These are phyloP conservation scores for Candida yuanshanica DNA, from an alignment of 805 yeast species.

Conservation along the genomic window DNA sequence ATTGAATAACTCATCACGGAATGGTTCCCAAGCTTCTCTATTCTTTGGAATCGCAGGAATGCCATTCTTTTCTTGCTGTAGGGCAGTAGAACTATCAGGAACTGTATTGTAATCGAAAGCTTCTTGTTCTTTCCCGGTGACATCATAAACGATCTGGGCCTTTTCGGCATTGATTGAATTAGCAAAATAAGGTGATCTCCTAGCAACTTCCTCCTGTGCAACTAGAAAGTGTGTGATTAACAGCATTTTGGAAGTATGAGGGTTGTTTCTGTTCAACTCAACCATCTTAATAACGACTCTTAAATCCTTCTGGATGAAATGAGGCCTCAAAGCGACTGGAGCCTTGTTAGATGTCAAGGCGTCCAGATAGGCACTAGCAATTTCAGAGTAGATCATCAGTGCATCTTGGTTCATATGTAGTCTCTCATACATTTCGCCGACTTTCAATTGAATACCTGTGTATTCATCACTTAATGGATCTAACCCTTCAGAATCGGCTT, in stretches of 20 bases:
- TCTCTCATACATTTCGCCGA: conserved; percentile 82
- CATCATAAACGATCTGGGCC: not conserved
- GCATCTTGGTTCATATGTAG: conserved; percentile 61
- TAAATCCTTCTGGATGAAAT: conserved; percentile 62
- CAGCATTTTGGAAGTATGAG: conserved; percentile 48
- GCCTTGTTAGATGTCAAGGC: conserved; percentile 39
- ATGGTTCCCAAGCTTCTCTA: conserved; percentile 63
- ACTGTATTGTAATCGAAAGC: conserved; percentile 1
- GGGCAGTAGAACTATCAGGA: not conserved
- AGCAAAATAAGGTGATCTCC: conserved; percentile 30
- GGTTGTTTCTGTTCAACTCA: conserved; percentile 44
- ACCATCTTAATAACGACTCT: conserved; percentile 63
- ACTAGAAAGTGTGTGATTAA: conserved; percentile 55
- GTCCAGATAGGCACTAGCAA: conserved; percentile 52
- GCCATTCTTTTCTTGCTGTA: conserved; percentile 3
- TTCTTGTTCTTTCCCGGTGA: conserved; percentile 1
- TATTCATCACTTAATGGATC: conserved; percentile 67
- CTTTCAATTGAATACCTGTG: conserved; percentile 84
- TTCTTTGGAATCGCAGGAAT: conserved; percentile 19
- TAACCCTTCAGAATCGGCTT: conserved; percentile 51
- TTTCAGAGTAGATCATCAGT: conserved; percentile 57
- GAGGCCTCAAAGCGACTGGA: conserved; percentile 37
- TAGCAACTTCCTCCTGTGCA: conserved; percentile 61
- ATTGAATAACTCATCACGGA: conserved; percentile 70
- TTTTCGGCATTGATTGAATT: conserved; percentile 27